Evolutionary conservation across 352 stramenopile genomes (phyloP).

Genomic region (Pythium phragmitis): DNA sequence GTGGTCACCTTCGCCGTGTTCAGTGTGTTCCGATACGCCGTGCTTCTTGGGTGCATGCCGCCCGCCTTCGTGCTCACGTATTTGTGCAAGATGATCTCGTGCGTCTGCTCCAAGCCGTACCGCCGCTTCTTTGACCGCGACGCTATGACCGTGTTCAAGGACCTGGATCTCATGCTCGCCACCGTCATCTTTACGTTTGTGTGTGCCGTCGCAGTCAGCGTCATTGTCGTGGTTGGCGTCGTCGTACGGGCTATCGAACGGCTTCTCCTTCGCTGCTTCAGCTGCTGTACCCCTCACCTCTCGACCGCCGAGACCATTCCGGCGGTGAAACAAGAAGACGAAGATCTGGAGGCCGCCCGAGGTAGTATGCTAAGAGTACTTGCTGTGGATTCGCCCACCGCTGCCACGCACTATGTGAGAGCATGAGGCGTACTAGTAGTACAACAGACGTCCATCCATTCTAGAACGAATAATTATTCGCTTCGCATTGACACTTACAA

Average conservation of each 20-base stretch:
- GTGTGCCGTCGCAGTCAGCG: background rate
- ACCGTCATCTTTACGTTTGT: background rate
- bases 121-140: background rate
- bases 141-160: slow-evolving; percentile 3
- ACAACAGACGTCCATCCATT: background rate
- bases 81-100: slow-evolving; percentile 1
- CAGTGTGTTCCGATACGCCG: background rate
- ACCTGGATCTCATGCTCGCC: slow-evolving; percentile 4
- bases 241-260: background rate
- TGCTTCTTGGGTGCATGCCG: background rate
- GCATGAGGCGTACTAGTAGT: no score
- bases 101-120: background rate
- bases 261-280: background rate
- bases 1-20: background rate
- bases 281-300: background rate
- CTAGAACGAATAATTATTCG: background rate
- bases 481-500: background rate
- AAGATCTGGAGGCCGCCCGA: background rate
- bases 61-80: slow-evolving; percentile 2
- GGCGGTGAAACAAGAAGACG: background rate
- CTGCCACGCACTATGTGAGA: no score
- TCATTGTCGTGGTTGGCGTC: background rate
- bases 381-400: no score
- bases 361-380: no score
- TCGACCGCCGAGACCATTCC: background rate